Conservation (phyloP, 148 eudicot genomes). For the Gaultheria prostrata region DNA sequence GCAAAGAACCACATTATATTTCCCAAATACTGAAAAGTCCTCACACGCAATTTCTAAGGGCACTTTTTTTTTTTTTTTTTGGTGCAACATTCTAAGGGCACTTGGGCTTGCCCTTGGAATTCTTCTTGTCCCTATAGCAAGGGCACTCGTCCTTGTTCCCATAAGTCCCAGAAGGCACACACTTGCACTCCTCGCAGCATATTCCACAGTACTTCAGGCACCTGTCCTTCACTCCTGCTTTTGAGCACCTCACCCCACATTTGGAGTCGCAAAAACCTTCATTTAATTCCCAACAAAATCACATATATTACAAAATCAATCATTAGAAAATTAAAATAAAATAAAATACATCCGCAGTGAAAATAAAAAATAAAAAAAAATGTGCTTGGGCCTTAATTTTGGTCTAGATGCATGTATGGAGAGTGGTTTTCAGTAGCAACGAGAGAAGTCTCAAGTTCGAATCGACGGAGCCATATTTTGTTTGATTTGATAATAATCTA, state of each 20-base stretch:
- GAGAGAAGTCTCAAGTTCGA: no score
- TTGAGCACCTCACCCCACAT: slow-evolving; percentile 42
- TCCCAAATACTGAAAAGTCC: neutral
- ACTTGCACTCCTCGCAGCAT: slow-evolving; percentile 45
- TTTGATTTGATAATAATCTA: no score
- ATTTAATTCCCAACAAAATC: neutral
- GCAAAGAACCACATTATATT: neutral
- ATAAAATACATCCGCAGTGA: neutral
- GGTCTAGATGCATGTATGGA: neutral
- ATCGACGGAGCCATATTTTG: no score
- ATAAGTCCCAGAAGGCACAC: slow-evolving; percentile 55
- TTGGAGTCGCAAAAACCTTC: slow-evolving; percentile 28
- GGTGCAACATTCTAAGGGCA: slow-evolving; percentile 56
- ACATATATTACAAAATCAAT: neutral
- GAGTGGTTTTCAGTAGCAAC: no score
- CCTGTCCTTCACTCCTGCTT: slow-evolving; percentile 23
- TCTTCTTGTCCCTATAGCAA: slow-evolving; percentile 55
- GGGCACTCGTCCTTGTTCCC: slow-evolving; percentile 70
- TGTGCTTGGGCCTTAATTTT: neutral
- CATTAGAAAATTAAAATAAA: neutral
- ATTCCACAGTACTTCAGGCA: slow-evolving; percentile 46
- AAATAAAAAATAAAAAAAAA: neutral
- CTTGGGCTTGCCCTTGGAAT: slow-evolving; percentile 51
- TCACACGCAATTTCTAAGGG: slow-evolving; percentile 13
- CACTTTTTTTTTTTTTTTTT: no score